These are phyloP conservation scores for Kodamaea sp. DNA, from an alignment of 1,139 yeast species.

Conservation along the genomic window DNA sequence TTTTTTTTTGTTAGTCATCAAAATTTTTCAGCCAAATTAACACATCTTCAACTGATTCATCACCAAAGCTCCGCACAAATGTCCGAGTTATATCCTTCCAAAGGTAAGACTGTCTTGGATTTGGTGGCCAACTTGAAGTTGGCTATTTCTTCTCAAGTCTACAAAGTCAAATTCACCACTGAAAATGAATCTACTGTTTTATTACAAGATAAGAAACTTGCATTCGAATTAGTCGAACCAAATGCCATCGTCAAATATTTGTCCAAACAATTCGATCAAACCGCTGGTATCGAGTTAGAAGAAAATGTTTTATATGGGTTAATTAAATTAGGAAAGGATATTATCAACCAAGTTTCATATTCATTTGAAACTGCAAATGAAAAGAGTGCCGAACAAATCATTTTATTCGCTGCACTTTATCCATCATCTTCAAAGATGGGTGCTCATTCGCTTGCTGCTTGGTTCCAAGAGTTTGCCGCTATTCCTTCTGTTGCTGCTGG, in stretches of 20 bases:
- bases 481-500: constrained; percentile 36
- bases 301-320: constrained; percentile 23
- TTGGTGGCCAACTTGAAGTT: constrained; percentile 59
- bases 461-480: constrained; percentile 43
- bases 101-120: constrained; percentile 24
- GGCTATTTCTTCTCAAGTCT: constrained; percentile 48
- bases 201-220: constrained; percentile 32
- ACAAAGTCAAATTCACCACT: constrained; percentile 24
- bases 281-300: constrained; percentile 24
- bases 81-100: constrained; percentile 13
- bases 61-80: neutral
- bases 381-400: constrained; percentile 37
- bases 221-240: constrained; percentile 63
- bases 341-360: constrained; percentile 6
- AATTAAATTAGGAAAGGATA: constrained; percentile 7
- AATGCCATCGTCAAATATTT: constrained; percentile 80
- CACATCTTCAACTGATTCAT: no score
- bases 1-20: neutral
- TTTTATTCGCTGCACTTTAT: constrained; percentile 43
- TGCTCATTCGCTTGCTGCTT: constrained; percentile 19
- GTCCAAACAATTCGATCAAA: constrained; percentile 41
- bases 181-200: constrained; percentile 33
- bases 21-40: neutral
- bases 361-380: constrained; percentile 15
- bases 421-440: constrained; percentile 14